These are phyloP conservation scores for Plasmopara muralis DNA, from an alignment of 352 stramenopile genomes.

Conservation along the genomic window DNA sequence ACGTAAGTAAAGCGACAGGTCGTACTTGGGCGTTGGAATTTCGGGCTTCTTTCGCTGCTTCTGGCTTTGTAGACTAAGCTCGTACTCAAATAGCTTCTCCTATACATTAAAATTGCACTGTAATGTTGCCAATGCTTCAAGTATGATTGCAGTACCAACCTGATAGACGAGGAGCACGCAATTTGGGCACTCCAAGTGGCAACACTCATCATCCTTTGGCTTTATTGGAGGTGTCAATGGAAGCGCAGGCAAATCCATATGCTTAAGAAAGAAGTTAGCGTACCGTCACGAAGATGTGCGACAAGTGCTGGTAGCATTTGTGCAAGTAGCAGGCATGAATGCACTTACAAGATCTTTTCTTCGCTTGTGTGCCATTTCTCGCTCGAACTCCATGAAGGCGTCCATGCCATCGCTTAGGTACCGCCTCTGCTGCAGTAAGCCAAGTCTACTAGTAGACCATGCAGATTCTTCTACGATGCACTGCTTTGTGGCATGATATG, in stretches of 20 bases:
- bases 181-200: conserved; percentile 78
- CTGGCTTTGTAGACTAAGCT: conserved; percentile 44
- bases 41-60: conserved; percentile 17
- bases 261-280: too few species aligned
- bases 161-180: conserved; percentile 84
- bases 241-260: conserved; percentile 5
- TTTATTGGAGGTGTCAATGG: conserved; percentile 50
- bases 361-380: conserved; percentile 70
- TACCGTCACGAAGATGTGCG: neutral
- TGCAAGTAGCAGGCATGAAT: neutral
- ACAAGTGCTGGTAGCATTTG: neutral
- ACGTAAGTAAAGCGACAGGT: conserved; percentile 38
- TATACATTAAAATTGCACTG: conserved; percentile 15
- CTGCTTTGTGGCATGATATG: conserved; percentile 7
- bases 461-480: neutral
- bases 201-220: conserved; percentile 78
- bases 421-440: conserved; percentile 12
- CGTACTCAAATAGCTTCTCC: conserved; percentile 82
- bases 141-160: conserved; percentile 20
- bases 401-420: conserved; percentile 50
- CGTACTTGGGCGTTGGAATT: conserved; percentile 36
- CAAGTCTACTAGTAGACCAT: neutral
- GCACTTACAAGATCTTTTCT: conserved; percentile 29
- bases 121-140: neutral
- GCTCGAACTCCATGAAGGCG: conserved; percentile 82